phyloP scores from a whole-genome alignment of 768 basidiomycete species.

The Calocybe indica region DNA sequence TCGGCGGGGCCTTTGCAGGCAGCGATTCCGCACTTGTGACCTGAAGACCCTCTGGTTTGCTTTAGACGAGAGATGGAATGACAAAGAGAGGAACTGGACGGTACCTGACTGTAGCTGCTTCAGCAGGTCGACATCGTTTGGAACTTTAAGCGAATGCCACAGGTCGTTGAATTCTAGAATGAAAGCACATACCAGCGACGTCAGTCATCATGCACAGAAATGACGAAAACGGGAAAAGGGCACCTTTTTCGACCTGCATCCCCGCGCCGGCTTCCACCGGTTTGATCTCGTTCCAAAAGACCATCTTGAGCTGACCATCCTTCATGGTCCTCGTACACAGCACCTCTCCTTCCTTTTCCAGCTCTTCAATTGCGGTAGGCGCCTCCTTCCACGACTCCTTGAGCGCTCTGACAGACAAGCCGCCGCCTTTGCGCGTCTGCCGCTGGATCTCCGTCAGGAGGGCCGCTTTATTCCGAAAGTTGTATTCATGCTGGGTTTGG shows the following conservation, averaged over 20 bases:
- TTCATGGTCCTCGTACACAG: conserved; percentile 82
- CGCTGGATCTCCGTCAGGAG: conserved; percentile 83
- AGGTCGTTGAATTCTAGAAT: conserved; percentile 75
- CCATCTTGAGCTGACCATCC: conserved; percentile 78
- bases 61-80: conserved; percentile 6
- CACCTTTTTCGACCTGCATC: conserved; percentile 75
- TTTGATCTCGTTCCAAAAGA: conserved; percentile 88
- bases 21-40: conserved; percentile 64
- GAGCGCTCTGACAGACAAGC: conserved; percentile 75
- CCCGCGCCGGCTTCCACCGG: conserved; percentile 68
- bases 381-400: conserved; percentile 94
- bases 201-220: neutral
- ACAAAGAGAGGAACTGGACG: conserved; percentile 8
- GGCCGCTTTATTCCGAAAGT: conserved; percentile 78
- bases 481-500: conserved; percentile 69
- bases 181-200: conserved; percentile 1
- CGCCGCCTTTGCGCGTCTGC: conserved; percentile 77
- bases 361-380: conserved; percentile 75
- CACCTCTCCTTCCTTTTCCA: conserved; percentile 86
- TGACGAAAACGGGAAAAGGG: conserved; percentile 1
- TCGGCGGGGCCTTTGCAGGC: conserved; percentile 45
- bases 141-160: conserved; percentile 82
- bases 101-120: conserved; percentile 71
- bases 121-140: conserved; percentile 79
- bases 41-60: conserved; percentile 65